Evolutionary conservation across 2,329 filamentous ascomycete species (phyloP).

Genomic region (Colletotrichum musae): DNA sequence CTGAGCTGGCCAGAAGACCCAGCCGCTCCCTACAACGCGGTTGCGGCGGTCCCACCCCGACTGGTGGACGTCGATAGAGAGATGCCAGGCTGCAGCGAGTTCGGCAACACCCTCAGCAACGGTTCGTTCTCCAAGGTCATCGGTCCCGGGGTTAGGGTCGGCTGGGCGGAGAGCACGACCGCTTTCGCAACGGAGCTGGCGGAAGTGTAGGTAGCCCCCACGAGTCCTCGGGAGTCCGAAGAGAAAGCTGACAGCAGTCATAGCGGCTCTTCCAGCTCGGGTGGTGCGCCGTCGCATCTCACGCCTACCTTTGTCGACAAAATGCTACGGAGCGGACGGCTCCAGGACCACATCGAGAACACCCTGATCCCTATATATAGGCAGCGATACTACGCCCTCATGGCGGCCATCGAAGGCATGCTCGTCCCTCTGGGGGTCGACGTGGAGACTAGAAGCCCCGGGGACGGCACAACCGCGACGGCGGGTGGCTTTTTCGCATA

Average conservation of each 20-base stretch:
- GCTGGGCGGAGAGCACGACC: conserved; percentile 84
- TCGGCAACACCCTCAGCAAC: conserved; percentile 88
- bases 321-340: conserved; percentile 41
- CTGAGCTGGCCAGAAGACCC: conserved; percentile 75
- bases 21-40: conserved; percentile 49
- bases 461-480: neutral
- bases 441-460: neutral
- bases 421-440: conserved; percentile 39
- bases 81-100: conserved; percentile 68
- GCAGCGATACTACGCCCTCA: conserved; percentile 41
- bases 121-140: conserved; percentile 93
- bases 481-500: conserved; percentile 77
- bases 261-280: conserved; percentile 24
- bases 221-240: rapidly evolving
- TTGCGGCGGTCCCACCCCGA: conserved; percentile 73
- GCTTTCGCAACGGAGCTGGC: conserved; percentile 65
- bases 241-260: neutral
- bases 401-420: conserved; percentile 37
- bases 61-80: conserved; percentile 83
- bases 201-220: conserved; percentile 65
- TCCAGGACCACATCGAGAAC: conserved; percentile 43
- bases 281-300: conserved; percentile 46
- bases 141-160: conserved; percentile 84
- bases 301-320: conserved; percentile 33
- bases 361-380: conserved; percentile 43